Evolutionary conservation across 169 alveolate species (phyloP).

Genomic region (Blepharisma undulans): DNA sequence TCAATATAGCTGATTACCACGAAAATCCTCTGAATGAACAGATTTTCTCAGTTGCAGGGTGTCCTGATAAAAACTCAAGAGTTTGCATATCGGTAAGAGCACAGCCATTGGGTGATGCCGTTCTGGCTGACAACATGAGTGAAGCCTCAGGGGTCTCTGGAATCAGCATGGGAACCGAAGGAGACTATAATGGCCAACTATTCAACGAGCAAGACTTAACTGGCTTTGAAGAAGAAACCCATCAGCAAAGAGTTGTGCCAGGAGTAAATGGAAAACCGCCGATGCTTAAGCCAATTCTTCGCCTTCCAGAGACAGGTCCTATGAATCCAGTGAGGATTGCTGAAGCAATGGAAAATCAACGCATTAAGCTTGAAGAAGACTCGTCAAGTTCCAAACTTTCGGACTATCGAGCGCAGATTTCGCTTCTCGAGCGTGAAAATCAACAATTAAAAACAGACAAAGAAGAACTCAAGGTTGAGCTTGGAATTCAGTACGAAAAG

Average conservation of each 20-base stretch:
- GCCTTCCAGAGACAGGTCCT: constrained; percentile 5
- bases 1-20: constrained; percentile 14
- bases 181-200: constrained; percentile 2
- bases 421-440: constrained; percentile 23
- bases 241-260: neutral
- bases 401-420: neutral
- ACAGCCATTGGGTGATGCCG: constrained; percentile 28
- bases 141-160: constrained; percentile 38
- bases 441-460: neutral
- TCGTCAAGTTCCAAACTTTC: neutral
- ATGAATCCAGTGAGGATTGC: constrained; percentile 18
- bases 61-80: constrained; percentile 30
- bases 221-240: constrained; percentile 1
- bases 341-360: constrained; percentile 29
- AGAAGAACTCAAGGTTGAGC: constrained; percentile 18
- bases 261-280: constrained; percentile 35
- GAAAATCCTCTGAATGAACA: neutral
- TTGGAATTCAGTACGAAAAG: neutral
- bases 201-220: neutral
- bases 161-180: constrained; percentile 40
- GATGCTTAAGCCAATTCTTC: neutral
- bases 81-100: constrained; percentile 1
- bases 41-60: neutral
- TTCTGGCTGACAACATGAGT: constrained; percentile 15
- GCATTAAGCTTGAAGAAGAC: constrained; percentile 1